Conservation (phyloP, 1,284 basidiomycete species). For the Cutaneotrichosporon sp. region DNA sequence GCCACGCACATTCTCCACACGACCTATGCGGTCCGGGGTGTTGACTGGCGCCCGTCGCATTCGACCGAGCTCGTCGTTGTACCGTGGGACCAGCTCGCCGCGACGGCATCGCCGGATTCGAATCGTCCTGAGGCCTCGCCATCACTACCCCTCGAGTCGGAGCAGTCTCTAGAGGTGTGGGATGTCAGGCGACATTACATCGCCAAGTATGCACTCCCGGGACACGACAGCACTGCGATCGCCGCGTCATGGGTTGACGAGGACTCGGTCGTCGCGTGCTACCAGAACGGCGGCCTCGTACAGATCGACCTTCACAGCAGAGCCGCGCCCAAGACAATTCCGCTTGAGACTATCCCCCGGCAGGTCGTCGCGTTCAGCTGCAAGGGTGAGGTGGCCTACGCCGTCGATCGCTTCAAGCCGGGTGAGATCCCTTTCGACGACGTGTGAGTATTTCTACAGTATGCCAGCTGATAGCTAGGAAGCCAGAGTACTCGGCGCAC, state of each 20-base stretch:
- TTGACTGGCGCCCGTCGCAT: conserved; percentile 75
- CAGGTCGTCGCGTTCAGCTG: conserved; percentile 68
- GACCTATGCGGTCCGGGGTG: conserved; percentile 68
- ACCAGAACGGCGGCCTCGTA: conserved; percentile 73
- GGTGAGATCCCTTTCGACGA: conserved; percentile 84
- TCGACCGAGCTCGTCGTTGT: conserved; percentile 69
- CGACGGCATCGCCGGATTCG: conserved; percentile 10
- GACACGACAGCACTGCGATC: conserved; percentile 45
- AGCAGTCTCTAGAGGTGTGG: conserved; percentile 71
- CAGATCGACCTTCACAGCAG: conserved; percentile 64
- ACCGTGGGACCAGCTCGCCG: conserved; percentile 34
- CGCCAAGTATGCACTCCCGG: conserved; percentile 70
- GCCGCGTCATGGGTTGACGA: conserved; percentile 70
- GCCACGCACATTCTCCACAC: conserved; percentile 73
- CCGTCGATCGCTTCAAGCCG: conserved; percentile 59
- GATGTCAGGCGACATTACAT: conserved; percentile 78
- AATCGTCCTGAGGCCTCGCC: conserved; percentile 21
- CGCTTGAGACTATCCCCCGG: conserved; percentile 69
- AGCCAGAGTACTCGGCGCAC: conserved; percentile 56
- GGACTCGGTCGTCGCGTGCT: conserved; percentile 71
- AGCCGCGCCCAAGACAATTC: conserved; percentile 29
- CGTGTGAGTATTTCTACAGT: conserved; percentile 58
- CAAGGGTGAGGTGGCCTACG: conserved; percentile 68
- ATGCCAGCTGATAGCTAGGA: conserved; percentile 49
- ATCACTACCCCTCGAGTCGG: conserved; percentile 30